A percentile compares a stretch with the other conserved stretches of the same genome.
Evolutionary conservation across 306 rosid genomes (phyloP).

Genomic region (Cicer pinnatifidum): DNA sequence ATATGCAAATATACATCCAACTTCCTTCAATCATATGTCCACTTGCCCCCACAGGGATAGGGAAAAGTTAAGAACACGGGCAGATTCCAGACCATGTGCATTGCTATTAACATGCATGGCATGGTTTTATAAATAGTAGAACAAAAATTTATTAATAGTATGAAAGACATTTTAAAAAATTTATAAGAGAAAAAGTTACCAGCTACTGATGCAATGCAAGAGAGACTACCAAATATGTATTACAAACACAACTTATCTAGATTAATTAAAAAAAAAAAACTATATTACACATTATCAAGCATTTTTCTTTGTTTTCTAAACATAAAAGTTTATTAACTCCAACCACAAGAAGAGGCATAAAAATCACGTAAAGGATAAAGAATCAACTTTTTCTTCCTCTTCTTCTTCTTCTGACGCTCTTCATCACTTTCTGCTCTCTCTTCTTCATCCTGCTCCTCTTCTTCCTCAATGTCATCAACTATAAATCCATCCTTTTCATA

Average conservation of each 20-base stretch:
- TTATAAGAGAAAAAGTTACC: neutral
- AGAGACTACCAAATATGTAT: constrained; percentile 15
- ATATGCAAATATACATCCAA: neutral
- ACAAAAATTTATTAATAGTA: constrained; percentile 11
- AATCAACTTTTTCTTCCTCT: constrained; percentile 84
- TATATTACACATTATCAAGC: constrained; percentile 2
- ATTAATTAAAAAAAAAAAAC: neutral
- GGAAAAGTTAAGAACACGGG: neutral
- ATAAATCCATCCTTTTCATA: constrained; percentile 97
- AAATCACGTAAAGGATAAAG: constrained; percentile 13
- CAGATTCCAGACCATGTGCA: constrained; percentile 13
- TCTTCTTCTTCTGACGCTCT: constrained; percentile 92
- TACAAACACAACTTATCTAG: neutral
- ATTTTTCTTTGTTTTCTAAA: constrained; percentile 5
- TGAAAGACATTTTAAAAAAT: neutral
- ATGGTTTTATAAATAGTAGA: neutral
- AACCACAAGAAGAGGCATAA: constrained; percentile 6
- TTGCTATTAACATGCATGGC: neutral
- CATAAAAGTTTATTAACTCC: constrained; percentile 18
- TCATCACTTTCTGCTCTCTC: constrained; percentile 84
- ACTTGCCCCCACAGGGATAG: neutral
- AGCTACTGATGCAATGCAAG: constrained; percentile 5
- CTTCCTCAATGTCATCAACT: constrained; percentile 90
- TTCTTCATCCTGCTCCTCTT: constrained; percentile 80
- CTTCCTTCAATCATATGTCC: constrained; percentile 1